phyloP scores from a whole-genome alignment of 805 yeast genomes.

The Cyberlindnera sargentensis region DNA sequence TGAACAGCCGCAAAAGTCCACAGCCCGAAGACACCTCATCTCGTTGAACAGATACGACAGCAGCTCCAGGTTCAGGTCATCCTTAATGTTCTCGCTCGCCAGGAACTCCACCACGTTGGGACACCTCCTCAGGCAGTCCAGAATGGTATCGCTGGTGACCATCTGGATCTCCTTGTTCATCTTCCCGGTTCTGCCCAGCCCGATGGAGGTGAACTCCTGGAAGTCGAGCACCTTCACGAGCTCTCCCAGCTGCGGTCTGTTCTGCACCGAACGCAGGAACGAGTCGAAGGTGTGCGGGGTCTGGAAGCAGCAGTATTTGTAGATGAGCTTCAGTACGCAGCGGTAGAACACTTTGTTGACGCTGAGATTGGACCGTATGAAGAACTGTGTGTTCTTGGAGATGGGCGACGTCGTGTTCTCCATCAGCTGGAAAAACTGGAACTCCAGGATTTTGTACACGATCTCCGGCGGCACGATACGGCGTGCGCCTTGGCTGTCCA shows the following conservation, averaged over 20 bases:
- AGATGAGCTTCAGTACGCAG: slow-evolving; percentile 49
- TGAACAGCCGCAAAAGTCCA: slow-evolving; percentile 88
- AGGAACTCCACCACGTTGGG: slow-evolving; percentile 72
- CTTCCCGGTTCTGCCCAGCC: slow-evolving; percentile 79
- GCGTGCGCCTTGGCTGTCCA: too few species aligned
- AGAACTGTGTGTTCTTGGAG: slow-evolving; percentile 43
- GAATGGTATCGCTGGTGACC: slow-evolving; percentile 71
- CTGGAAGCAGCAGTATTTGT: slow-evolving; percentile 65
- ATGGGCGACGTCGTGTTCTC: slow-evolving; percentile 44
- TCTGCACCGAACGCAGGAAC: slow-evolving; percentile 49
- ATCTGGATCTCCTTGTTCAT: slow-evolving; percentile 90
- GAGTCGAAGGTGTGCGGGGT: slow-evolving; percentile 75
- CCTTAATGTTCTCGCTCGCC: slow-evolving; percentile 81
- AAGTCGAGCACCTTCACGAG: slow-evolving; percentile 76
- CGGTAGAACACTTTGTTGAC: slow-evolving; percentile 54
- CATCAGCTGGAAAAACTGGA: slow-evolving; percentile 43
- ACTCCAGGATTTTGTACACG: slow-evolving; percentile 45
- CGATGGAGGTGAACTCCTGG: slow-evolving; percentile 82
- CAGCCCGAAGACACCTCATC: slow-evolving; percentile 49
- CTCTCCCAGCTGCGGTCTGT: slow-evolving; percentile 42
- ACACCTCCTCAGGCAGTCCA: slow-evolving; percentile 51
- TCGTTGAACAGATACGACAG: slow-evolving; percentile 47
- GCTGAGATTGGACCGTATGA: slow-evolving; percentile 44
- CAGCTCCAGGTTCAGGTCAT: slow-evolving; percentile 61
- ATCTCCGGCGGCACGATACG: slow-evolving; percentile 45